Evolutionary conservation across 116 monocot species (phyloP).

Genomic region (Trichopus zeylanicus): DNA sequence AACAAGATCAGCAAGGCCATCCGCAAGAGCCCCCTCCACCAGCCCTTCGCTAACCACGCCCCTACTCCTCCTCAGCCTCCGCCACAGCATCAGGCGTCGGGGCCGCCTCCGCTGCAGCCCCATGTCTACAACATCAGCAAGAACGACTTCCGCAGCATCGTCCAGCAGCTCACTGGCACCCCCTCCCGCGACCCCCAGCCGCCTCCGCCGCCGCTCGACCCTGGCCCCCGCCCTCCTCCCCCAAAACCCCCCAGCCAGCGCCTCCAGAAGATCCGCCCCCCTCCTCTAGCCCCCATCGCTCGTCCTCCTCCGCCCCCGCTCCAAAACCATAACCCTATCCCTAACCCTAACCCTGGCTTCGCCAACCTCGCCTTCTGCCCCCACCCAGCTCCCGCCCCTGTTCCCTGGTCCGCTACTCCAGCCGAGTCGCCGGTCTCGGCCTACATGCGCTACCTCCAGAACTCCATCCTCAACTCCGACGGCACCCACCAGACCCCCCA

Average conservation of each 20-base stretch:
- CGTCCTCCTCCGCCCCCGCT: slow-evolving; percentile 31
- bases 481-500: background rate
- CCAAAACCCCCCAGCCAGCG: slow-evolving; percentile 44
- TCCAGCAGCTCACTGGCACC: slow-evolving; percentile 81
- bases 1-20: slow-evolving; percentile 68
- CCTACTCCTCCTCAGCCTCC: slow-evolving; percentile 1
- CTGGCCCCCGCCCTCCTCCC: slow-evolving; percentile 6
- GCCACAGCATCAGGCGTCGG: slow-evolving; percentile 10
- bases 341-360: slow-evolving; percentile 10
- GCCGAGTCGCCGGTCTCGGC: slow-evolving; percentile 60
- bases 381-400: slow-evolving; percentile 9
- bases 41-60: slow-evolving; percentile 7
- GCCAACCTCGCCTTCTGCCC: background rate
- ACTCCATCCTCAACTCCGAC: slow-evolving; percentile 41
- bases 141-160: slow-evolving; percentile 92
- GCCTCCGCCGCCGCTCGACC: too few relatives aligned
- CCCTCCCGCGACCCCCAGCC: slow-evolving; percentile 11
- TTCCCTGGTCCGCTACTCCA: slow-evolving; percentile 5
- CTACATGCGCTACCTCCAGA: slow-evolving; percentile 76
- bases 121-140: slow-evolving; percentile 95
- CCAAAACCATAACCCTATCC: slow-evolving; percentile 3
- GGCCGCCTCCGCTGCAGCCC: slow-evolving; percentile 43
- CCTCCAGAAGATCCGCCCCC: slow-evolving; percentile 55
- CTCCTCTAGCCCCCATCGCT: slow-evolving; percentile 55
- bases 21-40: slow-evolving; percentile 62